Percentiles rank a stretch among this genome's conserved stretches.
Conservation (phyloP, 768 basidiomycete species). For the Coprinopsis cinerea region DNA sequence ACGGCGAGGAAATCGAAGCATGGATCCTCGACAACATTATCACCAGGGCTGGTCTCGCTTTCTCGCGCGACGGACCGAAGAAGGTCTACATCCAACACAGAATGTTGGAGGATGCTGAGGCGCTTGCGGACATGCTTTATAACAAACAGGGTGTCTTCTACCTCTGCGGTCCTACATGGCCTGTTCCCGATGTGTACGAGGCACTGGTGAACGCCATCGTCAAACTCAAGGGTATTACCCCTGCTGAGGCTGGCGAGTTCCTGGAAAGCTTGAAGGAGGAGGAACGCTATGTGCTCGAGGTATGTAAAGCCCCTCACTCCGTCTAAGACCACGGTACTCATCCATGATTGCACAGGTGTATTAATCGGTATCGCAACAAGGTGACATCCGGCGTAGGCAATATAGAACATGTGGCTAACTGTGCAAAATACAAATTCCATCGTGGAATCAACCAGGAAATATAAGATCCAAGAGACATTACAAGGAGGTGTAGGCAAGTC, state of each 20-base stretch:
- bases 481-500: too few species aligned
- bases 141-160: conserved; percentile 83
- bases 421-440: too few species aligned
- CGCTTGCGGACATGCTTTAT: conserved; percentile 69
- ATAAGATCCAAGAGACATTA: too few species aligned
- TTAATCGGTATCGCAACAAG: conserved; percentile 3
- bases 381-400: too few species aligned
- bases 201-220: conserved; percentile 80
- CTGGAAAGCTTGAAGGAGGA: conserved; percentile 91
- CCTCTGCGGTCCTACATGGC: conserved; percentile 98
- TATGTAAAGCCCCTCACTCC: conserved; percentile 28
- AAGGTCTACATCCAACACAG: conserved; percentile 99
- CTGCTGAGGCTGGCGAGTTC: conserved; percentile 67
- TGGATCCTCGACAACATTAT: conserved; percentile 83
- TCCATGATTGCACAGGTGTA: conserved; percentile 4
- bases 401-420: too few species aligned
- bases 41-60: conserved; percentile 88
- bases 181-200: conserved; percentile 97
- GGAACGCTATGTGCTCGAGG: conserved; percentile 97
- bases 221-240: conserved; percentile 60
- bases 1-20: conserved; percentile 94
- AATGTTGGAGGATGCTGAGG: conserved; percentile 86
- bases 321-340: too few species aligned
- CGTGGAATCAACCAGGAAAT: too few species aligned
- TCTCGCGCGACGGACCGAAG: conserved; percentile 87